Conservation (phyloP, 768 basidiomycete species). For the Boletus sensibilis region DNA sequence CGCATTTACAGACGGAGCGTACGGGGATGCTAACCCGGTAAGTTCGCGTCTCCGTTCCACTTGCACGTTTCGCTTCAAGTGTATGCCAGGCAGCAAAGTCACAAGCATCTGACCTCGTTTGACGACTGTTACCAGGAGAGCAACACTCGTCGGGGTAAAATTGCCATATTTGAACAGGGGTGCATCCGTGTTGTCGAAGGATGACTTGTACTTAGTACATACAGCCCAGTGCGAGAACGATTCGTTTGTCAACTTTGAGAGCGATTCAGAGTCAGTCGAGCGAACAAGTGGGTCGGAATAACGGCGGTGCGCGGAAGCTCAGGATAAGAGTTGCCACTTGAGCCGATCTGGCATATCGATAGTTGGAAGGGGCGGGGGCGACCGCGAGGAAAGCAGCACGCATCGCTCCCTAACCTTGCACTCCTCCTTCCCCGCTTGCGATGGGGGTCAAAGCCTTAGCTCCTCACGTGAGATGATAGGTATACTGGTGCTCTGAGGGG, state of each 20-base stretch:
- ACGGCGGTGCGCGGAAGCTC: too few species aligned
- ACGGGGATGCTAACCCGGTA: too few species aligned
- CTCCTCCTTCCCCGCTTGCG: too few species aligned
- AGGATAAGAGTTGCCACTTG: neutral
- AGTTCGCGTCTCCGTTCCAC: too few species aligned
- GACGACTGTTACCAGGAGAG: neutral
- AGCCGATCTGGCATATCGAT: too few species aligned
- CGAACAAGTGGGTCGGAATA: neutral
- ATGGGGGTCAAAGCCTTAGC: neutral
- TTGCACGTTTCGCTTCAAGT: neutral
- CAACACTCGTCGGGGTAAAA: neutral
- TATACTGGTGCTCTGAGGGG: neutral
- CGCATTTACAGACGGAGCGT: too few species aligned
- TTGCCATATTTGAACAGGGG: too few species aligned
- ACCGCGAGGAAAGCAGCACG: too few species aligned
- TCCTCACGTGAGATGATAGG: neutral
- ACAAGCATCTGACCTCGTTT: neutral
- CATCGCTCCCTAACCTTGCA: too few species aligned
- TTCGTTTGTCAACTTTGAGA: neutral
- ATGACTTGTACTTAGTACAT: too few species aligned
- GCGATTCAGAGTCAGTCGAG: neutral
- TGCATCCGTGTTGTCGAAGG: too few species aligned
- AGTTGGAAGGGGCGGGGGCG: neutral
- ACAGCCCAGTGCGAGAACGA: neutral
- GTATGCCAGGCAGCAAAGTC: neutral